Percentiles rank a stretch among this genome's conserved stretches.
Conservation (phyloP, 768 basidiomycete species). For the Boletus rubescentipes region DNA sequence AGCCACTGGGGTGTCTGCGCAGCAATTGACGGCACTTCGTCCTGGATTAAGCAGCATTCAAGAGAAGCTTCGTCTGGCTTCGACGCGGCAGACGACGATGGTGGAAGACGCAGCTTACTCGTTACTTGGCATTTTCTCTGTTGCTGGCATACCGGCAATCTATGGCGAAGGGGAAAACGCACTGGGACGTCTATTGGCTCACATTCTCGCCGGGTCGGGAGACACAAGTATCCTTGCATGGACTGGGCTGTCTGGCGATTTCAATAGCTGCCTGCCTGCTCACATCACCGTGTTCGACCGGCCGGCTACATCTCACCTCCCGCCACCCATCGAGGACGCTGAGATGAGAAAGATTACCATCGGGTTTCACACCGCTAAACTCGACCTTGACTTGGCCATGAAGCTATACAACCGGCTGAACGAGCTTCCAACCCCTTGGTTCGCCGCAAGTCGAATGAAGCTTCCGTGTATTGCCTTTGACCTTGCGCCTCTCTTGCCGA, state of each 20-base stretch:
- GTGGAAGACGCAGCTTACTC: too few species aligned
- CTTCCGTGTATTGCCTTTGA: not conserved
- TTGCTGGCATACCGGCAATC: not conserved
- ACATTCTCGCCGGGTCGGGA: not conserved
- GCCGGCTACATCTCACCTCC: not conserved
- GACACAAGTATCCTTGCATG: slow-evolving; percentile 2
- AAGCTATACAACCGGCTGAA: not conserved
- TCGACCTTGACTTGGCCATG: not conserved
- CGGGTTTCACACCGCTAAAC: not conserved
- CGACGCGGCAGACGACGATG: too few species aligned
- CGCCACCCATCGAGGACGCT: not conserved
- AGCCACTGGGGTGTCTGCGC: too few species aligned
- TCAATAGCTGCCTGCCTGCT: slow-evolving; percentile 4
- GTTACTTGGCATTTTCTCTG: not conserved
- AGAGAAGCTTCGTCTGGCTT: too few species aligned
- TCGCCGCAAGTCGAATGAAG: not conserved
- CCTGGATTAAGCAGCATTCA: too few species aligned
- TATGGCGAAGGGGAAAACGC: not conserved
- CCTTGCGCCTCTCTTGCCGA: not conserved
- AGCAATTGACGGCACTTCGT: too few species aligned
- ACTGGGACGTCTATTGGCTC: not conserved
- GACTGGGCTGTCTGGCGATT: not conserved
- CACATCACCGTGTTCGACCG: not conserved
- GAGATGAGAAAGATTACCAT: not conserved
- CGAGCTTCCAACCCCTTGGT: not conserved